phyloP scores from a whole-genome alignment of 768 basidiomycete species.

The Clathrus columnatus region DNA sequence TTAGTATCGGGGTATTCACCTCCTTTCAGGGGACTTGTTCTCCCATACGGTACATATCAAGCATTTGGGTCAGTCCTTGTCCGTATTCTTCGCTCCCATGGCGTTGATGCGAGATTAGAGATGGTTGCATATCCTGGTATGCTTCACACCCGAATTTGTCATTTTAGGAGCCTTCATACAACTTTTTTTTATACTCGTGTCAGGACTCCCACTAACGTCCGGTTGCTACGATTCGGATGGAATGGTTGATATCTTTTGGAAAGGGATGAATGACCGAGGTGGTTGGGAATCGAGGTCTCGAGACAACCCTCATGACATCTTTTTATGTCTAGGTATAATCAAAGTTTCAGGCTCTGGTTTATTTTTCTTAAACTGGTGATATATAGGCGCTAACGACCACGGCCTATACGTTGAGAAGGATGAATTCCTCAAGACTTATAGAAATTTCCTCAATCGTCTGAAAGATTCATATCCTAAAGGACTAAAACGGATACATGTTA shows the following conservation, averaged over 20 bases:
- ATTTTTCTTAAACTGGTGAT: not conserved
- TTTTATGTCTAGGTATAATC: conserved; percentile 1
- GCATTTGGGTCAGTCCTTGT: conserved; percentile 4
- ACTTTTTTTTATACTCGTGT: not conserved
- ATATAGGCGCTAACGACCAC: not conserved
- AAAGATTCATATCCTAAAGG: not conserved
- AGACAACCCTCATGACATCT: conserved; percentile 3
- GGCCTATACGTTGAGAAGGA: not conserved
- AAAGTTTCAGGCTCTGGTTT: not conserved
- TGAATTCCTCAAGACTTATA: not conserved
- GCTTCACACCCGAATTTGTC: not conserved
- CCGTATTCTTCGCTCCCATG: not conserved
- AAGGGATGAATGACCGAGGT: not conserved
- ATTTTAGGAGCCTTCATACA: not conserved
- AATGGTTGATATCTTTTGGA: conserved; percentile 6
- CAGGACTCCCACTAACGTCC: not conserved
- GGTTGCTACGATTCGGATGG: not conserved
- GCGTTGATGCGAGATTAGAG: conserved; percentile 3
- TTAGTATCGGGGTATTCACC: conserved; percentile 8
- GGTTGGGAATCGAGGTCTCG: conserved; percentile 2
- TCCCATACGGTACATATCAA: conserved; percentile 5
- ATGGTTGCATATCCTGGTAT: conserved; percentile 7
- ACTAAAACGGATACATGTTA: conserved; percentile 2
- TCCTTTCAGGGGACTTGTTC: conserved; percentile 2
- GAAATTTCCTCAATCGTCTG: conserved; percentile 3